Evolutionary conservation across 805 yeast species (phyloP).

Genomic region (Ogataea saltuana): DNA sequence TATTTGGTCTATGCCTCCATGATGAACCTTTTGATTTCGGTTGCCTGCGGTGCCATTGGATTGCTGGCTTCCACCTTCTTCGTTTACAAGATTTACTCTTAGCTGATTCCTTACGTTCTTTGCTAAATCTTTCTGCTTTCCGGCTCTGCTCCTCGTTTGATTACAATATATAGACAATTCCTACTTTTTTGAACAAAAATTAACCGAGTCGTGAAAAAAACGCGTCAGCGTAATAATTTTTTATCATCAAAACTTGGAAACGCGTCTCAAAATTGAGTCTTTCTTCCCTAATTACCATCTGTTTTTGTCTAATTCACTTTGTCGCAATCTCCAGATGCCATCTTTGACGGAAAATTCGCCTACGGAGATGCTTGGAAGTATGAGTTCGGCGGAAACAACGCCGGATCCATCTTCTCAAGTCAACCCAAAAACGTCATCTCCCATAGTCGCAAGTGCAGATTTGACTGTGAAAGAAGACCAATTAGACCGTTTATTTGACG

Average conservation of each 20-base stretch:
- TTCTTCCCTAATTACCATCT: not conserved
- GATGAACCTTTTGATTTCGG: slow-evolving; percentile 59
- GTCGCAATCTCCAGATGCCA: slow-evolving; percentile 8
- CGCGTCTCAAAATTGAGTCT: too few relatives aligned
- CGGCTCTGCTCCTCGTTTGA: too few relatives aligned
- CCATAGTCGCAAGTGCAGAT: slow-evolving; percentile 9
- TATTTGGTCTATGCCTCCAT: slow-evolving; percentile 73
- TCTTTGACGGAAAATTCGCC: slow-evolving; percentile 5
- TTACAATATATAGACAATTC: not conserved
- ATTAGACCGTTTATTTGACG: slow-evolving; percentile 8
- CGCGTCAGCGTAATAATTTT: not conserved
- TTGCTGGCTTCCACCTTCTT: slow-evolving; percentile 66
- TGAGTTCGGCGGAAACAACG: slow-evolving; percentile 13
- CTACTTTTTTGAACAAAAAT: not conserved
- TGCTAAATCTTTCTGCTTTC: too few relatives aligned
- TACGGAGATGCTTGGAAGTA: not conserved
- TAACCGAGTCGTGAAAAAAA: not conserved
- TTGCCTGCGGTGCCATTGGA: slow-evolving; percentile 76
- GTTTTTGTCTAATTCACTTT: not conserved
- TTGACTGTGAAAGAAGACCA: slow-evolving; percentile 1
- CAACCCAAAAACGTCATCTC: slow-evolving; percentile 17
- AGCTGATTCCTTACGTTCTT: not conserved
- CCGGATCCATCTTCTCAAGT: slow-evolving; percentile 29
- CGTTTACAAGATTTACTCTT: slow-evolving; percentile 60
- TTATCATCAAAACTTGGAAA: not conserved